Base-by-base conservation (phyloP, 2,329 filamentous ascomycete genomes). In the Aspergillus fructus region DNA sequence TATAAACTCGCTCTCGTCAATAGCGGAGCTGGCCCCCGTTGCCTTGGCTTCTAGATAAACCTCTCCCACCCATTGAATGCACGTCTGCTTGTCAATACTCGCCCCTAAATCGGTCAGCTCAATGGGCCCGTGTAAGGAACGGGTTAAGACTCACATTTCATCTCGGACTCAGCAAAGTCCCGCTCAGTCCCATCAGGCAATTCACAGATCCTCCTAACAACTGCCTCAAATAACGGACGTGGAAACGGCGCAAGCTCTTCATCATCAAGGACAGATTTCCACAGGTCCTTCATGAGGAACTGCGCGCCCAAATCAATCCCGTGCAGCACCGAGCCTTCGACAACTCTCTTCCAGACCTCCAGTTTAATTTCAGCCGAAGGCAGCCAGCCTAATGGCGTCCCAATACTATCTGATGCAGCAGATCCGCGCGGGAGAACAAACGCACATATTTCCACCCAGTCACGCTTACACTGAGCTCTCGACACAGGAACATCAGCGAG, bases 401-500 rank as follows among this genome's bases (percentile, higher is more conserved):
- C 53, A 7, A 21, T 37, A 19, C 56, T 46, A 17, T 21, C 51
- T 11, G 13, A 40, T 21, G 24, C 33, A 13, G 33, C 40, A 17
- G 27, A 30, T 4, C 27, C 37, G 17, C 9, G 41, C 13, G 73
- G 66, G 19, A 54, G n/a, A 57, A 84, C 79, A 68, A 85, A 86
- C 30, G 79, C 83, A 63, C 81, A 78, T 12, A 85, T 62, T 41
- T 80, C 75, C 39, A 64, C 67, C 82, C 82, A 86, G 2, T 70
- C 81, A 8, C 60, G 59, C 57, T 80, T 73, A 61, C 82, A 85
- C 64, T 85, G 78, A 5, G 66, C 75, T 15, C 76, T 64, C 17
- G 82, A 85, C 19, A 84, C 68, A 2, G 83, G 83, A 4, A 84
- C 74, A 64, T 84, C 72, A 9, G 68, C 68, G 60, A 83, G 81